These are phyloP conservation scores for Allium sativum DNA, from an alignment of 106 monocot species.

Conservation along the genomic window DNA sequence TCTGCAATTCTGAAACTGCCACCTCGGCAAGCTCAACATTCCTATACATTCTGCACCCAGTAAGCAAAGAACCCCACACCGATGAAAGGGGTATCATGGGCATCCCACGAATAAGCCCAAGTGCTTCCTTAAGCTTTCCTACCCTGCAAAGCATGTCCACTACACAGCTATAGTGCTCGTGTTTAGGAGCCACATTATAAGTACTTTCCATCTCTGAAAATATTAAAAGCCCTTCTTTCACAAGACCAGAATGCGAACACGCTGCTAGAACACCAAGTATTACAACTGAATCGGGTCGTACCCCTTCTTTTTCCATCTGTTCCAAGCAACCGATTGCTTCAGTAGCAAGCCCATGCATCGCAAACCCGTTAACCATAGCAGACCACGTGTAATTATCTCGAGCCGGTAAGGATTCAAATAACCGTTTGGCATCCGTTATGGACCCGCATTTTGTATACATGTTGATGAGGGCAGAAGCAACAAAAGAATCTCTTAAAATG, in stretches of 20 bases:
- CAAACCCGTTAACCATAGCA: constrained; percentile 44
- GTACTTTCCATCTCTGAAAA: constrained; percentile 21
- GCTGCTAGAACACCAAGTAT: constrained; percentile 39
- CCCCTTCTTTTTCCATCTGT: constrained; percentile 29
- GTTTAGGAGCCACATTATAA: constrained; percentile 22
- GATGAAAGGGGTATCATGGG: constrained; percentile 49
- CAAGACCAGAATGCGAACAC: constrained; percentile 42
- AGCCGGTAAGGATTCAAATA: constrained; percentile 23
- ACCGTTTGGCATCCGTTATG: constrained; percentile 20
- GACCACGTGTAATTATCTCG: constrained; percentile 46
- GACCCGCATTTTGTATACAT: constrained; percentile 71
- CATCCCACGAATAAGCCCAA: constrained; percentile 32
- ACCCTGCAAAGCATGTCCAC: constrained; percentile 56
- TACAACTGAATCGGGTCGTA: constrained; percentile 37
- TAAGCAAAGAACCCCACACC: constrained; percentile 55
- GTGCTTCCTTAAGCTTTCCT: constrained; percentile 37
- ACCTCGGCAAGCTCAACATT: constrained; percentile 51
- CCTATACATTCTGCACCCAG: constrained; percentile 28
- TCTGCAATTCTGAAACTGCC: constrained; percentile 34
- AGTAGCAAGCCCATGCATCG: constrained; percentile 35
- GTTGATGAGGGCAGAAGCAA: constrained; percentile 43
- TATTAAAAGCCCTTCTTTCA: constrained; percentile 31
- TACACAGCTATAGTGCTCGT: constrained; percentile 59
- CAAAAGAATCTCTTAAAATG: constrained; percentile 14
- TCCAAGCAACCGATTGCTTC: constrained; percentile 36